Evolutionary conservation across 2,329 filamentous ascomycete genomes (phyloP).

Genomic region (Colletotrichum lini): DNA sequence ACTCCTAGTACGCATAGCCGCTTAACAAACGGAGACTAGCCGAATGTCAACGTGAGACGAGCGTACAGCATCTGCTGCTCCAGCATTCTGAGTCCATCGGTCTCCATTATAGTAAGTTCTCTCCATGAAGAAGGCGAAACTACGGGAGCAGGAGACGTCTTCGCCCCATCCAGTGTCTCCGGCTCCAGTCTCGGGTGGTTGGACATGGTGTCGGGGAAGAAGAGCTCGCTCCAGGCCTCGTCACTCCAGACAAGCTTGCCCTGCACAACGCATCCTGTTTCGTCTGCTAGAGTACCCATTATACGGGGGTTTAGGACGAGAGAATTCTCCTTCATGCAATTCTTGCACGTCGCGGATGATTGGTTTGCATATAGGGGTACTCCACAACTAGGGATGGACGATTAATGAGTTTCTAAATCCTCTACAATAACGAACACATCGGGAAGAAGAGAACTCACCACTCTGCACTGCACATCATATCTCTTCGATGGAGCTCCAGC

Average conservation of each 20-base stretch:
- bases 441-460: conserved; percentile 51
- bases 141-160: conserved; percentile 16
- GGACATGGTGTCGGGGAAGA: conserved; percentile 45
- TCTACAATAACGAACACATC: neutral
- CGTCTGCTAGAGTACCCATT: conserved; percentile 61
- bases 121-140: conserved; percentile 2
- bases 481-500: conserved; percentile 48
- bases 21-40: conserved; percentile 60
- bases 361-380: conserved; percentile 68
- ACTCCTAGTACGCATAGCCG: conserved; percentile 59
- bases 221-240: conserved; percentile 63
- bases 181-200: neutral
- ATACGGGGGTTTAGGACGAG: conserved; percentile 58
- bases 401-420: conserved; percentile 6
- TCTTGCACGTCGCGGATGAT: conserved; percentile 53
- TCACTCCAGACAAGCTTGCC: conserved; percentile 69
- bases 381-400: conserved; percentile 60
- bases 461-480: conserved; percentile 57
- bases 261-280: conserved; percentile 66
- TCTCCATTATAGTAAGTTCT: conserved; percentile 46
- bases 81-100: conserved; percentile 60
- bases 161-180: conserved; percentile 6
- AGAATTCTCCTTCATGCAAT: conserved; percentile 50
- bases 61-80: conserved; percentile 67
- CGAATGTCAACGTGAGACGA: conserved; percentile 69